Evolutionary conservation across 192 early-diverging fungal species (phyloP), one percentile per base, ranked within the genome.

Genomic region (Umbelopsis ramanniana): DNA sequence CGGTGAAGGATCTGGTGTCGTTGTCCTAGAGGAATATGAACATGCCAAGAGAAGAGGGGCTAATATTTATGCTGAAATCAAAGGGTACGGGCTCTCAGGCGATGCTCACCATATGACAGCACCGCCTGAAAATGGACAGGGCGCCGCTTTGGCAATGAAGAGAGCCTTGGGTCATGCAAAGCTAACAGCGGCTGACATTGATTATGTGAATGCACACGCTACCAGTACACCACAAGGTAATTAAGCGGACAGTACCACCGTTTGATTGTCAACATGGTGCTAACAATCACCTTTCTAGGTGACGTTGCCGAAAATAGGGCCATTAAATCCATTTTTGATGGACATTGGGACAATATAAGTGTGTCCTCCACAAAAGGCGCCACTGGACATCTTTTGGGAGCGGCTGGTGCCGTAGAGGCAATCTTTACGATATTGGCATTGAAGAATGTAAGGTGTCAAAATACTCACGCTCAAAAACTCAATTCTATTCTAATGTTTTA

Each of bases 41-140:
- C 97, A 97, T 73, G 97, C 97, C 11, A 88, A 80, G 68, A 76
- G 77, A 23, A 89, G 97, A 46, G 93, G 93, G n/a, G 96, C 96
- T 15, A 82, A 68, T 4, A 95, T 98, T 26, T 98, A 98, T 70
- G 94, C 94, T 7, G 96, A 97, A 79, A 54, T 98, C 4, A 66
- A 76, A 21, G 97, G 97, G 12, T 97, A 97, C 80, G 97, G 97
- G 4, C 80, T 97, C 21, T 95, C 95, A 21, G 91, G 92, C 29
- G 97, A 97, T 73, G 96, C 89, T 11, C 87, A 93, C 77, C 97
- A 98, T 76, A 97, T 97, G 78, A 98, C 97, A 15, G 92, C 96
- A 0, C 97, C 97, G 4, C 93, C 94, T 0, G 84, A 88, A 8
- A 90, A 94, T 72, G 97, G 97, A 7, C 72, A 78, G 12, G 97